These are phyloP conservation scores for Linderniella brevidens DNA, from an alignment of 257 asterid species.

Conservation along the genomic window DNA sequence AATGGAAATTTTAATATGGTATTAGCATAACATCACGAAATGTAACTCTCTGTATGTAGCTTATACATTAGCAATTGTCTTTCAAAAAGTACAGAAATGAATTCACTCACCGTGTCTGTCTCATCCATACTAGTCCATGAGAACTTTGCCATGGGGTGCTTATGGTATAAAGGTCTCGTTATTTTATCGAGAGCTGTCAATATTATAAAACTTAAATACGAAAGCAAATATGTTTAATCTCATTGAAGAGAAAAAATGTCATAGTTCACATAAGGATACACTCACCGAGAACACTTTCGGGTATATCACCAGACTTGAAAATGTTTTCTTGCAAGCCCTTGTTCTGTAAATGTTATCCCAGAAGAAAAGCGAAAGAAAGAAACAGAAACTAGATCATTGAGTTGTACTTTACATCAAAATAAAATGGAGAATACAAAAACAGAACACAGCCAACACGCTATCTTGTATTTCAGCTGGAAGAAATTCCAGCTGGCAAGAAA, in stretches of 20 bases:
- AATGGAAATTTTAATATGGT: too few species aligned
- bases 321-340: slow-evolving; percentile 66
- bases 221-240: slow-evolving; percentile 3
- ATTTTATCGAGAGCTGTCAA: slow-evolving; percentile 72
- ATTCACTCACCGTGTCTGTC: slow-evolving; percentile 59
- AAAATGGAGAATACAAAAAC: too few species aligned
- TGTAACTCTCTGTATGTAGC: too few species aligned
- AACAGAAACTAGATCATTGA: background rate
- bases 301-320: slow-evolving; percentile 65
- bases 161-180: slow-evolving; percentile 68
- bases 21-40: too few species aligned
- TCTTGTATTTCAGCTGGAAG: too few species aligned
- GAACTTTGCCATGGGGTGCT: slow-evolving; percentile 97
- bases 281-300: slow-evolving; percentile 70
- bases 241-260: slow-evolving; percentile 5
- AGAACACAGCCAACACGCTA: too few species aligned
- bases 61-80: background rate
- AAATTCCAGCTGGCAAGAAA: background rate
- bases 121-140: slow-evolving; percentile 90
- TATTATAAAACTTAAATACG: slow-evolving; percentile 8
- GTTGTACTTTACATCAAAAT: too few species aligned
- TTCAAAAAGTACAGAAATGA: slow-evolving; percentile 3
- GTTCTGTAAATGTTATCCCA: slow-evolving; percentile 32
- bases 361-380: slow-evolving; percentile 5
- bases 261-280: slow-evolving; percentile 9